These are phyloP conservation scores for Fusarium pseudocircinatum DNA, from an alignment of 2,329 filamentous ascomycete genomes.

Conservation along the genomic window DNA sequence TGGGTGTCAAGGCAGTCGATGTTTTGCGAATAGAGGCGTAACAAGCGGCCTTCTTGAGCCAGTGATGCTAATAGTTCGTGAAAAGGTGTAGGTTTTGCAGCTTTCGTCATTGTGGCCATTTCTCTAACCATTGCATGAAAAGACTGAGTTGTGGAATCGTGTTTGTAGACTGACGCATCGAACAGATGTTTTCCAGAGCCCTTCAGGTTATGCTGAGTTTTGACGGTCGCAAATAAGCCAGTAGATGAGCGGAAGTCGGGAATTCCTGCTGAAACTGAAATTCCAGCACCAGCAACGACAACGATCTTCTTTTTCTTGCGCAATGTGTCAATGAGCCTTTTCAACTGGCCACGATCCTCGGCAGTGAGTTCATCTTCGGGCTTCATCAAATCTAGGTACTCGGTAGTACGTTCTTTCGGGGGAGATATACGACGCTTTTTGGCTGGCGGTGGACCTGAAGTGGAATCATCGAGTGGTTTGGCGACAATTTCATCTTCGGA, in stretches of 20 bases:
- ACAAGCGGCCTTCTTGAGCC: conserved; percentile 83
- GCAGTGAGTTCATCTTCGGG: conserved; percentile 59
- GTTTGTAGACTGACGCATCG: conserved; percentile 96
- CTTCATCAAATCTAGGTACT: conserved; percentile 76
- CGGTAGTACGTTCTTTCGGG: conserved; percentile 76
- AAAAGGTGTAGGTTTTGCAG: conserved; percentile 84
- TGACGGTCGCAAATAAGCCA: conserved; percentile 87
- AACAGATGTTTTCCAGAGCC: conserved; percentile 92
- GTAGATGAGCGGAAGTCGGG: conserved; percentile 95
- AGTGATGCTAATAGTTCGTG: conserved; percentile 94
- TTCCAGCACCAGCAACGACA: conserved; percentile 94
- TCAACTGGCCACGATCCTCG: conserved; percentile 65
- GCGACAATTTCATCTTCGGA: conserved; percentile 47
- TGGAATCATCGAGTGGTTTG: conserved; percentile 36
- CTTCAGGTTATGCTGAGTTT: conserved; percentile 89
- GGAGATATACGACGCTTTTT: conserved; percentile 78
- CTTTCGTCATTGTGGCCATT: conserved; percentile 80
- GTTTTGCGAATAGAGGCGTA: conserved; percentile 95
- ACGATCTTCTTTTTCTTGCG: conserved; percentile 96
- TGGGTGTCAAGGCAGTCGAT: conserved; percentile 94
- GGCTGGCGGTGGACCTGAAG: conserved; percentile 72
- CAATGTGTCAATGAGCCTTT: conserved; percentile 77
- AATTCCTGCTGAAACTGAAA: conserved; percentile 95
- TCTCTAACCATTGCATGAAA: conserved; percentile 98
- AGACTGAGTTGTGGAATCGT: conserved; percentile 85